Evolutionary conservation across 2,329 filamentous ascomycete genomes (phyloP), one percentile per base, ranked within the genome.

Genomic region (Teratosphaeria viscida): DNA sequence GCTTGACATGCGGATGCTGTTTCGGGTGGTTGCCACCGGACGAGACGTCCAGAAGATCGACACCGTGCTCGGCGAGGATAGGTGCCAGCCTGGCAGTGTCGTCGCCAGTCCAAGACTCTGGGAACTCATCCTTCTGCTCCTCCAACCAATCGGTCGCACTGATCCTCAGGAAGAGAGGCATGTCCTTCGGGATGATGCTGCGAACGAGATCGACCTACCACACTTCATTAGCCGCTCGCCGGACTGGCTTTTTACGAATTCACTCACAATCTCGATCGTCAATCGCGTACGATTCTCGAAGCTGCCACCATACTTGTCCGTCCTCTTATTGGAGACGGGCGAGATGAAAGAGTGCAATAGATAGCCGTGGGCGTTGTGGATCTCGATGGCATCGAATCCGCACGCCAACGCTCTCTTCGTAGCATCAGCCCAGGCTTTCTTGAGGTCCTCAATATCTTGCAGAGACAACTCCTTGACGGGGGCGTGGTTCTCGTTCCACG

Each of bases 1-100:
- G 84, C 53, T 82, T 81, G 12, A 79, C 67, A 23, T 79, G 75
- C 63, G 90, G 83, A 70, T 84, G 77, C 57, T 73, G 67, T 68
- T 82, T 75, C 62, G 72, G 73, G 70, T 85, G 82, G 70, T 89
- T 88, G 47, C 89, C 92, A 37, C 85, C 90, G 0, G 85, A 86
- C 66, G 86, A 90, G 60, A 95, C 84, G 71, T 96, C 92, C 34
- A 96, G 79, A 16, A 95, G 77, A 71, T 96, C 92, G 52, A 96
- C 81, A 34, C 92, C 92, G 12, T 81, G 78, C 0, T 81, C 82
- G 0, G 89, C 87, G 0, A 96, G 81, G 10, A 87, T 76, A 70
- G 78, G 71, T 0, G 88, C 86, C 1, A 94, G 80, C 55, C 77
- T 77, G 34, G 84, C 78, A 0, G 84, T 85, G 58, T 92, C 81